A percentile compares a stretch with the other conserved stretches of the same genome.
phyloP scores from a whole-genome alignment of 2,329 filamentous ascomycete genomes.

The Zymoseptoria brevis region DNA sequence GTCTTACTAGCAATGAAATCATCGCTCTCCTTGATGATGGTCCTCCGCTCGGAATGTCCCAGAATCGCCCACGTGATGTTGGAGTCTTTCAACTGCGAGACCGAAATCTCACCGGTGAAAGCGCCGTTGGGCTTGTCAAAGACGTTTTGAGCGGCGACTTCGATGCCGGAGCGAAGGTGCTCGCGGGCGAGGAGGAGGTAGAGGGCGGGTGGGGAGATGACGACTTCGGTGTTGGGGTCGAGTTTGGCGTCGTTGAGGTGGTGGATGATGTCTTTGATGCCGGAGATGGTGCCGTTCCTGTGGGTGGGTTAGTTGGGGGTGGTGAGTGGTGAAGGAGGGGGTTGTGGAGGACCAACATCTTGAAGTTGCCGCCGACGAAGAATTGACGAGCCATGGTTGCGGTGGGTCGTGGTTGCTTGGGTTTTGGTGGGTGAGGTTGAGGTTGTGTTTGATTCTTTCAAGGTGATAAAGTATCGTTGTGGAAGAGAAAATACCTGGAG shows the following conservation, averaged over 20 bases:
- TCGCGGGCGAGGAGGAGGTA: constrained; percentile 85
- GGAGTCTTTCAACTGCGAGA: constrained; percentile 81
- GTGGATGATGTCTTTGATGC: constrained; percentile 72
- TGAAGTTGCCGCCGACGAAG: constrained; percentile 66
- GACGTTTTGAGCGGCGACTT: constrained; percentile 92
- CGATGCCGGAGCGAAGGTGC: constrained; percentile 64
- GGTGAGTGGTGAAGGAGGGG: constrained; percentile 3
- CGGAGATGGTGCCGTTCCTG: constrained; percentile 73
- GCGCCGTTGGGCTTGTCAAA: constrained; percentile 84
- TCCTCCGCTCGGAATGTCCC: constrained; percentile 91
- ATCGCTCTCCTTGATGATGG: constrained; percentile 80
- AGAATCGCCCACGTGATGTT: constrained; percentile 84
- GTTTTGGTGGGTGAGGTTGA: not conserved
- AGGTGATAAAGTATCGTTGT: not conserved
- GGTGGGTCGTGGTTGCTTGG: constrained; percentile 1
- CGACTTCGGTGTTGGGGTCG: constrained; percentile 78
- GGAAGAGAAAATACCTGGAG: not conserved
- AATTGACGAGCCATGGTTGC: constrained; percentile 36
- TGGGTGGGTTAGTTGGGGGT: constrained; percentile 7
- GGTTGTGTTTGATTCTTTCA: not conserved
- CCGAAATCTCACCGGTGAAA: constrained; percentile 94
- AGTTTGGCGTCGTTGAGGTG: constrained; percentile 81
- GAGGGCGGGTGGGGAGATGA: constrained; percentile 81
- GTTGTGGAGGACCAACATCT: constrained; percentile 62
- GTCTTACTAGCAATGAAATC: constrained; percentile 83